Conservation (phyloP, 805 yeast species). For the Candida pseudofarinosa region DNA sequence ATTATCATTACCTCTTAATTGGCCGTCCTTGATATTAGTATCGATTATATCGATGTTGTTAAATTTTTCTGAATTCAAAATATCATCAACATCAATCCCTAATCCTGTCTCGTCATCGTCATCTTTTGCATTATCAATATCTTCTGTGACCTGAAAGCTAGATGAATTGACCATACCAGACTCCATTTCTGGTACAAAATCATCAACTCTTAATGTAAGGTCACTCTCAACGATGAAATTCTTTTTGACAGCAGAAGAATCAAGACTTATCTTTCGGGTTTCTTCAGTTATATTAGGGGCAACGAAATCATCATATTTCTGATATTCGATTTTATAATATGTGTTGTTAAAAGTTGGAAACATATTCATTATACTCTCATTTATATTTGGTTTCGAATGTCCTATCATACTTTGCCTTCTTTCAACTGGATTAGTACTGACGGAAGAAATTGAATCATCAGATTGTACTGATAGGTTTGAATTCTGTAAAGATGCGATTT, state of each 20-base stretch:
- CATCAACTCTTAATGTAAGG: constrained; percentile 33
- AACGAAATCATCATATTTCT: constrained; percentile 31
- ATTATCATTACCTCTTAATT: not conserved
- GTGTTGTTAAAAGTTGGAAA: constrained; percentile 34
- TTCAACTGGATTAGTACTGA: not conserved
- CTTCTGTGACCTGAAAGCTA: constrained; percentile 16
- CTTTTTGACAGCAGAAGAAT: constrained; percentile 16
- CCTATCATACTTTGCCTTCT: not conserved
- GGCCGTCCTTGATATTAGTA: not conserved
- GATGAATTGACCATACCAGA: constrained; percentile 11
- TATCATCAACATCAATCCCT: constrained; percentile 42
- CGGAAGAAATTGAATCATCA: constrained; percentile 17
- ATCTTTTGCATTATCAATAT: constrained; percentile 28
- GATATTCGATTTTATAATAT: constrained; percentile 29
- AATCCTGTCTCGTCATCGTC: constrained; percentile 38
- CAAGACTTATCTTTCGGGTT: constrained; percentile 6
- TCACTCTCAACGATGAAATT: constrained; percentile 27
- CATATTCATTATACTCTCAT: constrained; percentile 17
- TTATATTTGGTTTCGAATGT: not conserved
- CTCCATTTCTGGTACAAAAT: constrained; percentile 28
- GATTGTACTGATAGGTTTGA: constrained; percentile 19
- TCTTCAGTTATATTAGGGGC: not conserved
- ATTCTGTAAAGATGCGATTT: constrained; percentile 2
- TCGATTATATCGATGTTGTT: constrained; percentile 19
- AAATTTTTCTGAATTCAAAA: constrained; percentile 37